Evolutionary conservation across 345 rosid genomes (phyloP).

Genomic region (Clausena lansium): DNA sequence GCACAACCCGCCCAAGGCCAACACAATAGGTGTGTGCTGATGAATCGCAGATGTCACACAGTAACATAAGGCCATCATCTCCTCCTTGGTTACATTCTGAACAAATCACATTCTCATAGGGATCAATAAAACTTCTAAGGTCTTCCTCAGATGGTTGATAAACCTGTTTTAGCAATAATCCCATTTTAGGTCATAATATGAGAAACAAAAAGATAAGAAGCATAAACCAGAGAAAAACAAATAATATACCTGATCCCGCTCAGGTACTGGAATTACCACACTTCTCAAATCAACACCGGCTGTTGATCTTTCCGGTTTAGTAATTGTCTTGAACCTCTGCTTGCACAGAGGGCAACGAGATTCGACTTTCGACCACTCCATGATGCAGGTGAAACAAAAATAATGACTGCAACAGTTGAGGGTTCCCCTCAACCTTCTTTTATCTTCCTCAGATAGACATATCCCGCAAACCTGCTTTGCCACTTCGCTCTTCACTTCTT

Average conservation of each 20-base stretch:
- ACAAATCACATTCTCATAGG: conserved; percentile 89
- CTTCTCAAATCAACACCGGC: conserved; percentile 79
- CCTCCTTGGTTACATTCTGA: conserved; percentile 96
- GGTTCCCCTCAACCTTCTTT: conserved; percentile 76
- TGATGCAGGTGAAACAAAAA: conserved; percentile 94
- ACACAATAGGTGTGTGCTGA: conserved; percentile 98
- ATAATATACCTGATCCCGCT: conserved; percentile 84
- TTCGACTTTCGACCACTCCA: conserved; percentile 98
- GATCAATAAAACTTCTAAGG: conserved; percentile 87
- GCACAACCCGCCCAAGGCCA: conserved; percentile 92
- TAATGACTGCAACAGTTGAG: conserved; percentile 88
- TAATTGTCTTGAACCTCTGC: conserved; percentile 82
- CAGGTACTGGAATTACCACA: conserved; percentile 65
- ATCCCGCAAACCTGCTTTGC: conserved; percentile 82
- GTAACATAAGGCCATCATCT: conserved; percentile 96
- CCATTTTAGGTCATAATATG: conserved; percentile 15
- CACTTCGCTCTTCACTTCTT: conserved; percentile 47
- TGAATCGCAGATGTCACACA: conserved; percentile 97
- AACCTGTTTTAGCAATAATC: conserved; percentile 49
- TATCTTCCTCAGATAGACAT: conserved; percentile 91
- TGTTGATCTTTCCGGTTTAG: conserved; percentile 72
- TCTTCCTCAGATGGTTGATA: conserved; percentile 98
- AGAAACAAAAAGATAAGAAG: neutral
- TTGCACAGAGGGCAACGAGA: conserved; percentile 98
- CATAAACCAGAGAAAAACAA: conserved; percentile 2